Evolutionary conservation across 2,329 filamentous ascomycete genomes (phyloP).

Genomic region (Pezicula neosporulosa): DNA sequence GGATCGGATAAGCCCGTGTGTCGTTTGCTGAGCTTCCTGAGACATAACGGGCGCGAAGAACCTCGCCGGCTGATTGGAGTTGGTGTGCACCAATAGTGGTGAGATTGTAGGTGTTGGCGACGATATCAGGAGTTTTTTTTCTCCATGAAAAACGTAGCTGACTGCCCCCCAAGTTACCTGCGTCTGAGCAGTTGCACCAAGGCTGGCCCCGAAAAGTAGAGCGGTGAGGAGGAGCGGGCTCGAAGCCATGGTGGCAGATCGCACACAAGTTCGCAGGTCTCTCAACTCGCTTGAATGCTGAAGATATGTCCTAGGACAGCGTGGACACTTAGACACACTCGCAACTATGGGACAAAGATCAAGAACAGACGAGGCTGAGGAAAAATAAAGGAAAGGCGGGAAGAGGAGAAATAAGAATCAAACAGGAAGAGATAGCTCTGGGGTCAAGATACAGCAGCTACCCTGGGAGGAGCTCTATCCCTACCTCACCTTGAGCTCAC

Average conservation of each 20-base stretch:
- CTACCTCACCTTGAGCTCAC: constrained; percentile 2
- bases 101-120: constrained; percentile 30
- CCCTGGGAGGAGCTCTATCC: background rate
- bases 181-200: constrained; percentile 5
- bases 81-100: constrained; percentile 53
- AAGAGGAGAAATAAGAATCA: background rate
- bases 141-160: constrained; percentile 40
- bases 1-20: constrained; percentile 33
- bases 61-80: constrained; percentile 42
- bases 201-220: constrained; percentile 2
- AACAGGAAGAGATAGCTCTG: background rate
- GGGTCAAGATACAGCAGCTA: background rate
- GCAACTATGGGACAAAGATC: background rate
- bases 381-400: background rate
- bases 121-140: constrained; percentile 43
- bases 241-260: constrained; percentile 2
- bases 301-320: background rate
- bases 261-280: background rate
- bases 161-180: constrained; percentile 25
- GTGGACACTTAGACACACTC: no score
- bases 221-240: constrained; percentile 3
- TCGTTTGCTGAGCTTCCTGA: constrained; percentile 10
- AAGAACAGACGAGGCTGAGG: background rate
- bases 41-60: constrained; percentile 49
- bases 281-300: no score